These are phyloP conservation scores for Selenicereus undatus DNA, from an alignment of 148 eudicot genomes.

Conservation along the genomic window DNA sequence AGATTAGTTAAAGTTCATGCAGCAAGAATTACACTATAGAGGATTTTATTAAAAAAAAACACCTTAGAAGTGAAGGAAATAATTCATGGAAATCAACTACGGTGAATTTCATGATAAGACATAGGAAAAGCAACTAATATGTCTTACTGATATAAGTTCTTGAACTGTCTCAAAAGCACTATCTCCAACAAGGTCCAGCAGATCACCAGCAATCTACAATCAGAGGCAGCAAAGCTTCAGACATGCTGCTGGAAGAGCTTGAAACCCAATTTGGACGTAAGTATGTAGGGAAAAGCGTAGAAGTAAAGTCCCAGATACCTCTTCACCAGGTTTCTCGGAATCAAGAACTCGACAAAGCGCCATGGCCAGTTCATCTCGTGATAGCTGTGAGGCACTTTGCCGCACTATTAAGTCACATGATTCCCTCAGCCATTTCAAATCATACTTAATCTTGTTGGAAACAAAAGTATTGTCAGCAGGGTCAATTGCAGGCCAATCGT, in stretches of 20 bases:
- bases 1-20: not conserved
- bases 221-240: slow-evolving; percentile 10
- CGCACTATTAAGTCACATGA: slow-evolving; percentile 66
- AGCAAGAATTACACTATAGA: not conserved
- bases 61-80: not conserved
- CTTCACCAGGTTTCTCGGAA: slow-evolving; percentile 94
- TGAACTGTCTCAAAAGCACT: slow-evolving; percentile 86
- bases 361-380: slow-evolving; percentile 90
- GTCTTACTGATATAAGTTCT: slow-evolving; percentile 71
- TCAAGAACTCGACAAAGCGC: slow-evolving; percentile 88
- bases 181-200: slow-evolving; percentile 95
- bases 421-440: slow-evolving; percentile 79
- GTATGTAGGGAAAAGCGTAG: not conserved
- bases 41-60: not conserved
- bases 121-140: not conserved
- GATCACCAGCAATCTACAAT: slow-evolving; percentile 86
- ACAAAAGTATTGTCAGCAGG: slow-evolving; percentile 26
- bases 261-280: slow-evolving; percentile 3
- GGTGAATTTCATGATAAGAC: not conserved
- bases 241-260: not conserved
- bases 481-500: slow-evolving; percentile 40
- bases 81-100: not conserved
- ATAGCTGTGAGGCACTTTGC: slow-evolving; percentile 71
- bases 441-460: slow-evolving; percentile 43
- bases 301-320: slow-evolving; percentile 39